phyloP scores from a whole-genome alignment of 2,329 filamentous ascomycete genomes.

The Zopfia rhizophila region DNA sequence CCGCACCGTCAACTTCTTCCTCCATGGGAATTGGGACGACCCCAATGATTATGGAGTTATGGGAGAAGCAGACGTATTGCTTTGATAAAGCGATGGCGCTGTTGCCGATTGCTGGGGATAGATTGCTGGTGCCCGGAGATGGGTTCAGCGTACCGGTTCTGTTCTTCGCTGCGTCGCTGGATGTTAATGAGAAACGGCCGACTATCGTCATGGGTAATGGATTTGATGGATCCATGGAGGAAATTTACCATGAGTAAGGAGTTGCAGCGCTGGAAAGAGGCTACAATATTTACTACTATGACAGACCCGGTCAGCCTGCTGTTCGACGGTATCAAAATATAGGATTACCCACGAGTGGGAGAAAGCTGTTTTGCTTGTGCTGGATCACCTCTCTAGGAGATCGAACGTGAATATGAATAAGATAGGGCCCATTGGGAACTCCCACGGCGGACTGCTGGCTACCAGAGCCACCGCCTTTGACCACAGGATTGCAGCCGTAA shows the following conservation, averaged over 20 bases:
- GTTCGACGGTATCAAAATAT: slow-evolving; percentile 36
- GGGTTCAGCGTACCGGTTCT: slow-evolving; percentile 13
- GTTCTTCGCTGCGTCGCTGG: slow-evolving; percentile 10
- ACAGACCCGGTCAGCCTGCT: slow-evolving; percentile 46
- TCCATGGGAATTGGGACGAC: slow-evolving; percentile 14
- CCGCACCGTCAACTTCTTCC: slow-evolving; percentile 21
- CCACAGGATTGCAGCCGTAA: slow-evolving; percentile 37
- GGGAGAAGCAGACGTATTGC: slow-evolving; percentile 6
- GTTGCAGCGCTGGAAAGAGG: slow-evolving; percentile 40
- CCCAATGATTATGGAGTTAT: slow-evolving; percentile 10
- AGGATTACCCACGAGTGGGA: slow-evolving; percentile 47
- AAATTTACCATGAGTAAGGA: slow-evolving; percentile 36
- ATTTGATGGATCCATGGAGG: slow-evolving; percentile 44
- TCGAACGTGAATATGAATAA: slow-evolving; percentile 29
- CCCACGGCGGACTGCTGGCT: slow-evolving; percentile 46
- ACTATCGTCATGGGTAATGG: slow-evolving; percentile 36
- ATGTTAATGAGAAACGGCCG: slow-evolving; percentile 12
- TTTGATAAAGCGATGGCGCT: slow-evolving; percentile 16
- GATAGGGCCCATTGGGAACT: slow-evolving; percentile 39
- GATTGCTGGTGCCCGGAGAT: slow-evolving; percentile 8
- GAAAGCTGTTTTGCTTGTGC: slow-evolving; percentile 37
- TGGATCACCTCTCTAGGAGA: slow-evolving; percentile 37
- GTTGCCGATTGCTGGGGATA: slow-evolving; percentile 11
- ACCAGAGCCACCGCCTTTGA: slow-evolving; percentile 42
- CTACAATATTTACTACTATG: slow-evolving; percentile 45